Evolutionary conservation across 2,329 filamentous ascomycete genomes (phyloP).

Genomic region (Pseudopithomyces maydicus): DNA sequence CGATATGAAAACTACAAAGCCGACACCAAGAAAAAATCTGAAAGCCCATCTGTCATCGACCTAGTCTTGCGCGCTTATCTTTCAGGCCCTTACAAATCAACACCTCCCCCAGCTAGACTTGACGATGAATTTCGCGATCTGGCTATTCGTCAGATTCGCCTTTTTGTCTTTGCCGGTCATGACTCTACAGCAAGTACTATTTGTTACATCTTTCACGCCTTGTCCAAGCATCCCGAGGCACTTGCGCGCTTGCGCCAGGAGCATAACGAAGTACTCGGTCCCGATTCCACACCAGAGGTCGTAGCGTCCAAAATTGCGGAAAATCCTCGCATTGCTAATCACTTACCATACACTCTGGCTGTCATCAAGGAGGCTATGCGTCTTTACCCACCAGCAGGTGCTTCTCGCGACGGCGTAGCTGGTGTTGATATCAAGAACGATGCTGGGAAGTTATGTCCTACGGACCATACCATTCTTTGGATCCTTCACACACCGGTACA

Average conservation of each 20-base stretch:
- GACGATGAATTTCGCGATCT: constrained; percentile 25
- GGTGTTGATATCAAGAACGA: constrained; percentile 8
- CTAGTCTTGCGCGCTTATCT: constrained; percentile 17
- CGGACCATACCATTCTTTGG: constrained; percentile 7
- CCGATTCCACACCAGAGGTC: background rate
- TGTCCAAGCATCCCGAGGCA: constrained; percentile 24
- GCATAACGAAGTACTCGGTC: constrained; percentile 31
- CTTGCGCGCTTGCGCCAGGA: constrained; percentile 23
- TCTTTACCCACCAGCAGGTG: constrained; percentile 35
- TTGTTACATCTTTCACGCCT: constrained; percentile 25
- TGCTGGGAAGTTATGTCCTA: constrained; percentile 10
- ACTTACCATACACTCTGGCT: constrained; percentile 29
- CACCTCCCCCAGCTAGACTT: constrained; percentile 7
- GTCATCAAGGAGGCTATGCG: constrained; percentile 39
- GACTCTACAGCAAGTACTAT: constrained; percentile 35
- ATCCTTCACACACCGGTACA: constrained; percentile 17
- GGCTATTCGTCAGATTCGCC: constrained; percentile 9
- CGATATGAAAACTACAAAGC: background rate
- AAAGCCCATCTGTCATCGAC: constrained; percentile 34
- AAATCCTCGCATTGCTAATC: constrained; percentile 27
- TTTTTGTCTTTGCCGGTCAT: constrained; percentile 38
- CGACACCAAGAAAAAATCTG: constrained; percentile 16
- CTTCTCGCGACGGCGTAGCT: constrained; percentile 15
- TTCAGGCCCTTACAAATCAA: background rate
- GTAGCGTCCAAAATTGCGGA: constrained; percentile 13